Percentiles rank a stretch among this genome's conserved stretches.
Evolutionary conservation across 805 yeast genomes (phyloP).

Genomic region (Grigorovia jiainica): DNA sequence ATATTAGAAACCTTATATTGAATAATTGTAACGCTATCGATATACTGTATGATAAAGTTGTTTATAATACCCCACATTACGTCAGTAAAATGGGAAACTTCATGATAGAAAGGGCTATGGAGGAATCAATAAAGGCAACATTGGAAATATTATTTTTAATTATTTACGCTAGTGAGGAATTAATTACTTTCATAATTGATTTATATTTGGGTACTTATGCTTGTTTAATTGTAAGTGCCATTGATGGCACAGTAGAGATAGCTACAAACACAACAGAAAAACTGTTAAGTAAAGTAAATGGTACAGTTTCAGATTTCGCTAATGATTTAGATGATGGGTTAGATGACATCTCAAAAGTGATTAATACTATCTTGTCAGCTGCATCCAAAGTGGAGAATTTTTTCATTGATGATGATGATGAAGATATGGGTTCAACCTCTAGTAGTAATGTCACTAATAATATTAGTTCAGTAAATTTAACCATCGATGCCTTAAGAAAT

Average conservation of each 20-base stretch:
- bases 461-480: conserved; percentile 36
- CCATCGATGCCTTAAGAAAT: conserved; percentile 45
- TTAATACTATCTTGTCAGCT: conserved; percentile 47
- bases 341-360: conserved; percentile 43
- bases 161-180: conserved; percentile 46
- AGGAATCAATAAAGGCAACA: conserved; percentile 40
- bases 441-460: conserved; percentile 19
- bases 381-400: conserved; percentile 45
- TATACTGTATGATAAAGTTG: conserved; percentile 21
- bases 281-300: conserved; percentile 51
- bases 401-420: conserved; percentile 39
- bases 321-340: conserved; percentile 59
- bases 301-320: conserved; percentile 44
- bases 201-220: conserved; percentile 78
- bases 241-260: conserved; percentile 61
- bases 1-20: conserved; percentile 32
- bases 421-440: too few relatives aligned
- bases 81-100: conserved; percentile 46
- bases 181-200: conserved; percentile 59
- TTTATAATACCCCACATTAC: conserved; percentile 46
- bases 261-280: conserved; percentile 67
- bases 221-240: conserved; percentile 66
- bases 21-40: conserved; percentile 42
- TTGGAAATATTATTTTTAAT: conserved; percentile 36
- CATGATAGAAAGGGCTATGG: conserved; percentile 39